These are phyloP conservation scores for Sporisorium reilianum DNA, from an alignment of 1,284 basidiomycete species.

Conservation along the genomic window DNA sequence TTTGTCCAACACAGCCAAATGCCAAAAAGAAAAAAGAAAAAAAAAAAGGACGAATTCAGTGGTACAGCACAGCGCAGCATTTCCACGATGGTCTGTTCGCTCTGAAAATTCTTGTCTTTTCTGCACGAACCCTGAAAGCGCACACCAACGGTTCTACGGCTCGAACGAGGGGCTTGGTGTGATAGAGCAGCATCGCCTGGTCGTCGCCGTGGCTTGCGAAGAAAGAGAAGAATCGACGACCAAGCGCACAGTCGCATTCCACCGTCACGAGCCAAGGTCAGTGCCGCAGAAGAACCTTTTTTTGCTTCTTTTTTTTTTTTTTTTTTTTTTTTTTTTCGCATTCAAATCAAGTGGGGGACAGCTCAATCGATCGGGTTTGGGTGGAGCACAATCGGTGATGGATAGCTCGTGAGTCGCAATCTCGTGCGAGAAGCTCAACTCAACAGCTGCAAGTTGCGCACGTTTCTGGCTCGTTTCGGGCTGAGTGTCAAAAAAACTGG, in stretches of 20 bases:
- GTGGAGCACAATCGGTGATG: slow-evolving; percentile 4
- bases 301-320: too few relatives aligned
- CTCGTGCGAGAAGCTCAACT: slow-evolving; percentile 24
- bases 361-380: slow-evolving; percentile 16
- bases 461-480: too few relatives aligned
- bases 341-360: not conserved
- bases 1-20: slow-evolving; percentile 1
- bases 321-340: not conserved
- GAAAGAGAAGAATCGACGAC: too few relatives aligned
- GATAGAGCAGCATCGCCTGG: too few relatives aligned
- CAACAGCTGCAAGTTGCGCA: too few relatives aligned
- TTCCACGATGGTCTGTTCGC: slow-evolving; percentile 7
- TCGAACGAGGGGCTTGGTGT: too few relatives aligned
- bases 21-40: slow-evolving; percentile 7
- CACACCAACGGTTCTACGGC: too few relatives aligned
- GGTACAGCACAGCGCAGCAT: slow-evolving; percentile 27
- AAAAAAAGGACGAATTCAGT: slow-evolving; percentile 5
- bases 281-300: not conserved
- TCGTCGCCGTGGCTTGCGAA: too few relatives aligned
- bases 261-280: not conserved
- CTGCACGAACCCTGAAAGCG: too few relatives aligned
- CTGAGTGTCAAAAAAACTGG: too few relatives aligned
- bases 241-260: too few relatives aligned
- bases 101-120: too few relatives aligned
- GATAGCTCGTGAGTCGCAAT: not conserved